Evolutionary conservation across 257 asterid species (phyloP).

Genomic region (Buddleja alternifolia): DNA sequence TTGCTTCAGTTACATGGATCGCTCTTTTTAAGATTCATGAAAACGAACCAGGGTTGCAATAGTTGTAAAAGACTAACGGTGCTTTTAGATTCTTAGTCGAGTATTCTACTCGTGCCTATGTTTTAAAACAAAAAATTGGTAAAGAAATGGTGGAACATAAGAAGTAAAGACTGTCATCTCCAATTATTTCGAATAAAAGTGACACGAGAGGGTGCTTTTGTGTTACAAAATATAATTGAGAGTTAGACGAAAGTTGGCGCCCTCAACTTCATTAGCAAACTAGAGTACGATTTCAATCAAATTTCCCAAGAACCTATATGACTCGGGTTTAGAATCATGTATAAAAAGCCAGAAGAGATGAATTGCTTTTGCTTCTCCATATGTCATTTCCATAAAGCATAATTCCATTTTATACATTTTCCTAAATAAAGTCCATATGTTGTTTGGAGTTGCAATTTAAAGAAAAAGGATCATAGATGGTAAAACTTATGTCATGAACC

Average conservation of each 20-base stretch:
- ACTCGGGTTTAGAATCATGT: neutral
- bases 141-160: neutral
- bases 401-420: neutral
- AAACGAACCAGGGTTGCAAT: neutral
- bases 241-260: too few species aligned
- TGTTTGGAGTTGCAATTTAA: neutral
- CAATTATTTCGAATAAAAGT: neutral
- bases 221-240: neutral
- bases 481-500: neutral
- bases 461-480: too few species aligned
- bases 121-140: neutral
- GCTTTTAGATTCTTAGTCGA: neutral
- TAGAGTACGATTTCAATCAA: too few species aligned
- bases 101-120: neutral
- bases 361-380: slow-evolving; percentile 1
- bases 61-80: neutral
- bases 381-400: neutral
- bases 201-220: neutral
- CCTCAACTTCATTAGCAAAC: too few species aligned
- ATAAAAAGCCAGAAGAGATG: neutral
- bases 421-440: neutral
- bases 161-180: neutral
- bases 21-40: neutral
- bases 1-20: neutral
- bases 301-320: neutral